Evolutionary conservation across 2,329 filamentous ascomycete genomes (phyloP).

Genomic region (Biscogniauxia mediterranea): DNA sequence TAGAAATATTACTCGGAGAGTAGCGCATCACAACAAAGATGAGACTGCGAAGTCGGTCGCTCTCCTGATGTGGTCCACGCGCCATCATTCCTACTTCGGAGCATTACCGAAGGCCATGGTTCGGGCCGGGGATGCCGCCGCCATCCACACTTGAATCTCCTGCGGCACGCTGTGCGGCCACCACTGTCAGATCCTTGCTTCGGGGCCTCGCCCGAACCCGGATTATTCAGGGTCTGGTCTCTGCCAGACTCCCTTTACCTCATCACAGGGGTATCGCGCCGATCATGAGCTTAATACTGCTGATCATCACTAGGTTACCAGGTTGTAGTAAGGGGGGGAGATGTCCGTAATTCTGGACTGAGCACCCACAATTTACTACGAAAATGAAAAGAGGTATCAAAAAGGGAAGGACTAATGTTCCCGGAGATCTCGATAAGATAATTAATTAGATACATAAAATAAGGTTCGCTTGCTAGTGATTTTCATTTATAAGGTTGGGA

Average conservation of each 20-base stretch:
- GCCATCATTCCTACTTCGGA: background rate
- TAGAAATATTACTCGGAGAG: no score
- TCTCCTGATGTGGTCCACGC: no score
- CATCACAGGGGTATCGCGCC: background rate
- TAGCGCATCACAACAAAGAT: no score
- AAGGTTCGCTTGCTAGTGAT: background rate
- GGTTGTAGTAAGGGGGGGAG: background rate
- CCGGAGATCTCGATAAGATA: no score
- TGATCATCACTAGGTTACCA: background rate
- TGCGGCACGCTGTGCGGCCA: background rate
- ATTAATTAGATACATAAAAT: no score
- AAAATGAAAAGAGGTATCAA: background rate
- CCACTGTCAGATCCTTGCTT: background rate
- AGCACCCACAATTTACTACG: background rate
- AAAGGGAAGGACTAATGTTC: no score
- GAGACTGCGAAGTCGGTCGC: no score
- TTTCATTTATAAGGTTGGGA: background rate
- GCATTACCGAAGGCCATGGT: background rate
- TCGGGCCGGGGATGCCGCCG: background rate
- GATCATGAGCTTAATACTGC: background rate
- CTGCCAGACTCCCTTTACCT: background rate
- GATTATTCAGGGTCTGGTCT: background rate
- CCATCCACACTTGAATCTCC: background rate
- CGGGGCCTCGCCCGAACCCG: background rate
- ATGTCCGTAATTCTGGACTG: background rate